Evolutionary conservation across 495 filamentous ascomycete species (phyloP), one percentile per base, ranked within the genome.

Genomic region (Emericellopsis terricola): DNA sequence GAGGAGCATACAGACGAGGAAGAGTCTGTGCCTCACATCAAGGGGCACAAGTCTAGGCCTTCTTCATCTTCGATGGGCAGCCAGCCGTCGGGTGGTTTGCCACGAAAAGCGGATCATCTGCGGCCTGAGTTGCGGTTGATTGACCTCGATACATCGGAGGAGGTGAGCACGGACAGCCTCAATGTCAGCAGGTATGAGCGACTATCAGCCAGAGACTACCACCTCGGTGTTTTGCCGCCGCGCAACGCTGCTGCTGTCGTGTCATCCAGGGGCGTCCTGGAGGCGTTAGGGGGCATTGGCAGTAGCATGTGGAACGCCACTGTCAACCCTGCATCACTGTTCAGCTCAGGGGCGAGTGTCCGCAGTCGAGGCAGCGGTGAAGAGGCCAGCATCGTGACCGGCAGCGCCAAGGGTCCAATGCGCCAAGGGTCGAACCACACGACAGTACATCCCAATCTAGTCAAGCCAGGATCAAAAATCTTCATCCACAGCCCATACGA

Each of bases 401-500:
- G 44, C 8, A 39, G 46, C 16, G 34, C 45, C 2, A 33, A 42
- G 3, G 38, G 27, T 2, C 41, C 34, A 27, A 36, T 39, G 14
- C 39, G 29, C 8, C 19, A 34, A 15, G 29, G 41, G 15, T 16
- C 33, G 17, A 59, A 53, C 10, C 15, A 39, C 17, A 19, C 33
- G 30, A 44, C 53, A 3, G 50, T 52, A 2, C 62, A 68, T 42
- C 57, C 62, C 2, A 55, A 60, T 35, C 53, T 69, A 7, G 42
- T 49, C 29, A 72, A 71, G 11, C 68, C 73, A 5, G 86, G 89
- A 0, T 68, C 85, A 40, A 96, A 94, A 44, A 81, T 97, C 17
- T 94, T 93, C 49, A 78, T 97, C 19, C 83, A 91, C 33, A 94
- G 85, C 44, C 91, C 91, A 1, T 97, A 89, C 43, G 89, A 97